Conservation (phyloP, 805 yeast species). For the Teunomyces lycoperdinae region DNA sequence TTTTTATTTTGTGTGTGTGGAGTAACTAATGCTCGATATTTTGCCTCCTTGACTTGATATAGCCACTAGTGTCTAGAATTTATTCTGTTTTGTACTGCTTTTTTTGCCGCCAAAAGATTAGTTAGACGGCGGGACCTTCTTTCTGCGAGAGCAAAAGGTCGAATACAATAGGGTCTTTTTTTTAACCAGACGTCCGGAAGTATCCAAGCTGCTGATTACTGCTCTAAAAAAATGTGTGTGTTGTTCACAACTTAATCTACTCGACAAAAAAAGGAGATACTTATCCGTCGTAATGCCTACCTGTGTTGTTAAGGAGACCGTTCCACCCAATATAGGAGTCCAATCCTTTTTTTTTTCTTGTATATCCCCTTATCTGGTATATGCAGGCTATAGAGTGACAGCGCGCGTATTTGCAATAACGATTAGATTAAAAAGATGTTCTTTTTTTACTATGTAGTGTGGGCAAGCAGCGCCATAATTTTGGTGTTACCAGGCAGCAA, state of each 20-base stretch:
- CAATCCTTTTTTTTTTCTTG: no score
- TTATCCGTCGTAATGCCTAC: background rate
- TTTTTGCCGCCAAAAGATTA: background rate
- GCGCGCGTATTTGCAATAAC: background rate
- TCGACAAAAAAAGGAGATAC: background rate
- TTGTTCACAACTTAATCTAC: background rate
- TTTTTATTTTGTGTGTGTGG: background rate
- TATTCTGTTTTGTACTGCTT: background rate
- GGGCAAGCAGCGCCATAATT: background rate
- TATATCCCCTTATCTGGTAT: background rate
- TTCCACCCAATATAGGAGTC: background rate
- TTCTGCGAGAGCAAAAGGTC: no score
- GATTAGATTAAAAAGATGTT: background rate
- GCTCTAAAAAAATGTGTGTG: no score
- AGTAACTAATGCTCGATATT: background rate
- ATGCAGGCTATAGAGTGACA: background rate
- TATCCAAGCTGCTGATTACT: no score
- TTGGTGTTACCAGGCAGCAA: slow-evolving; percentile 18
- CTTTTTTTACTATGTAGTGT: background rate
- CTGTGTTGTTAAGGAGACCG: background rate
- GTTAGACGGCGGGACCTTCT: no score
- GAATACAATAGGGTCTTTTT: no score
- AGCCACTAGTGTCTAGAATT: background rate
- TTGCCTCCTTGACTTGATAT: background rate
- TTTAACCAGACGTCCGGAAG: no score